Conservation (phyloP, 1,284 basidiomycete genomes). For the Papiliotrema flavescens region DNA sequence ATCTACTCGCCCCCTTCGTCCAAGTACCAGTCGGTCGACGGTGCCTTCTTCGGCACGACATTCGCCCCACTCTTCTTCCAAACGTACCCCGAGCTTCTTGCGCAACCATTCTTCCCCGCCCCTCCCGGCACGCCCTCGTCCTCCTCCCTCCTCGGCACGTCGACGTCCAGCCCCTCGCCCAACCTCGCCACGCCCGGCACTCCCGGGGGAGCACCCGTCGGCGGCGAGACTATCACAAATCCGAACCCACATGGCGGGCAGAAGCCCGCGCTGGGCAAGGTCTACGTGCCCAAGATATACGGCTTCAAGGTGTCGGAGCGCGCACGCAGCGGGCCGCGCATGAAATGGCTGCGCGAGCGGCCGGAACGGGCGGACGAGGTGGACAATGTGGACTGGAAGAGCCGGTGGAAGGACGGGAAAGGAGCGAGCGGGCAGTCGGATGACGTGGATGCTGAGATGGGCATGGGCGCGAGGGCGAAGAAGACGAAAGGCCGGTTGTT, state of each 20-base stretch:
- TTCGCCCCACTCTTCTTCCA: slow-evolving; percentile 98
- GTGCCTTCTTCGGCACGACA: slow-evolving; percentile 99
- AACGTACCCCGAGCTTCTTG: slow-evolving; percentile 85
- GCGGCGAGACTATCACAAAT: slow-evolving; percentile 53
- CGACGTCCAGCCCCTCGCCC: background rate
- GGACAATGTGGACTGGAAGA: slow-evolving; percentile 80
- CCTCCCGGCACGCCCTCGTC: slow-evolving; percentile 5
- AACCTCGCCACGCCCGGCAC: slow-evolving; percentile 2
- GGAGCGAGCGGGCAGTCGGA: slow-evolving; percentile 2
- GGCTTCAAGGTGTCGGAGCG: slow-evolving; percentile 60
- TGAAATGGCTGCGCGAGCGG: slow-evolving; percentile 90
- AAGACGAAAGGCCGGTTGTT: slow-evolving; percentile 30
- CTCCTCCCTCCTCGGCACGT: slow-evolving; percentile 10
- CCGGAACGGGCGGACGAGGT: slow-evolving; percentile 76
- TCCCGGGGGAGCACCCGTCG: slow-evolving; percentile 17
- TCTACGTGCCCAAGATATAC: slow-evolving; percentile 92
- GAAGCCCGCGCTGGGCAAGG: slow-evolving; percentile 73
- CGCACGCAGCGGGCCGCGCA: slow-evolving; percentile 83
- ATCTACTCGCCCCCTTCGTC: slow-evolving; percentile 94
- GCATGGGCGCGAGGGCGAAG: background rate
- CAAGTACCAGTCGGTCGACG: slow-evolving; percentile 93
- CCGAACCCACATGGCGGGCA: slow-evolving; percentile 71
- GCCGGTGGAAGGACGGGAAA: slow-evolving; percentile 63
- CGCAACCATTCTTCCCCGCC: slow-evolving; percentile 73
- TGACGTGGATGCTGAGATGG: slow-evolving; percentile 1